Base-by-base conservation (phyloP, 2,329 filamentous ascomycete species). In the Epichloe aotearoae region DNA sequence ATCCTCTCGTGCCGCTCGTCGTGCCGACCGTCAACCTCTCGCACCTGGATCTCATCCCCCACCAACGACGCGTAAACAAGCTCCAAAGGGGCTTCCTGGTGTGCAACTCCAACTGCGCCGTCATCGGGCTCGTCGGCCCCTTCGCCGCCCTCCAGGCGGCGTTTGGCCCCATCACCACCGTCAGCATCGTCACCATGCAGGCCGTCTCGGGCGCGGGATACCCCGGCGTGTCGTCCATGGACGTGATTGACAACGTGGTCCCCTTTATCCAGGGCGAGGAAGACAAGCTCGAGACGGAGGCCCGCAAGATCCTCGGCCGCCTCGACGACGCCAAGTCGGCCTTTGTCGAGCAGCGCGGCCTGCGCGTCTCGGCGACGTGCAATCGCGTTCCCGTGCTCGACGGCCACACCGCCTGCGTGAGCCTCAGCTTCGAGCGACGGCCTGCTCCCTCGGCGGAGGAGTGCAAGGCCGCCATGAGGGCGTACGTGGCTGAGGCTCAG, bases 81-180 rank as follows among this genome's bases (percentile, higher is more conserved):
- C 75, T 95, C 43, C 73, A 84, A 55, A 89, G 86, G 69, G 93
- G 93, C 23, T 95, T 97, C 73, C 73, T 97, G 38, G 88, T 96
- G 54, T 97, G 91, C 78, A 97, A 97, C 74, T 95, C 88, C 57
- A 97, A 97, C 73, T 98, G 93, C 71, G 91, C 91, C 51, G 91
- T 96, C 62, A 95, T 97, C 61, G 91, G 91, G 46, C 81, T 97
- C 52, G 91, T 96, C 54, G 94, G 95, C 56, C 93, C 23, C 23
- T 91, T 96, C 63, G 89, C 89, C 11, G 91, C 91, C 15, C 80
- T 97, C 37, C 86, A 95, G 67, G 80, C 83, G 49, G 82, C 80
- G 60, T 95, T 97, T 62, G 93, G 91, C 43, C 82, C 84, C 60
- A 86, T 95, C 58, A 84, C 87, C 54, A 67, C 71, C 59, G 81